phyloP scores from a whole-genome alignment of 2,329 filamentous ascomycete genomes.

The Epichloe baconii region DNA sequence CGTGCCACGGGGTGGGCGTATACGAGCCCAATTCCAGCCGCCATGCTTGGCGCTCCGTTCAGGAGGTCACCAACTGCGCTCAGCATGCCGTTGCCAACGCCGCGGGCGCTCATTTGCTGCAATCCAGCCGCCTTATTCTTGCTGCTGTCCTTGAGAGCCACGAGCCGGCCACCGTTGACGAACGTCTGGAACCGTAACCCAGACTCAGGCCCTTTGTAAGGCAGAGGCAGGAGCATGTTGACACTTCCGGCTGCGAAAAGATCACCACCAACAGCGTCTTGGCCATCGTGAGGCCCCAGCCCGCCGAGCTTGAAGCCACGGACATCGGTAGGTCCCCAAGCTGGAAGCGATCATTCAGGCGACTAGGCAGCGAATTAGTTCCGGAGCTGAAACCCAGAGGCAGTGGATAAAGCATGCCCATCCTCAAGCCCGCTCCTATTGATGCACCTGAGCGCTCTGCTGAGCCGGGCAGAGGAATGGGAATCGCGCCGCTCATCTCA shows the following conservation, averaged over 20 bases:
- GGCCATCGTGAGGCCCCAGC: conserved; percentile 74
- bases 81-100: conserved; percentile 40
- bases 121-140: conserved; percentile 29
- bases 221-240: conserved; percentile 74
- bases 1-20: conserved; percentile 89
- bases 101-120: conserved; percentile 23
- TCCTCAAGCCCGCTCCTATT: conserved; percentile 67
- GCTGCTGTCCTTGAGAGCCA: conserved; percentile 54
- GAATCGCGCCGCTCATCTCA: conserved; percentile 64
- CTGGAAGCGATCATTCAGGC: conserved; percentile 88
- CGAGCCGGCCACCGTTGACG: conserved; percentile 74
- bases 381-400: conserved; percentile 43
- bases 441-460: conserved; percentile 62
- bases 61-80: conserved; percentile 56
- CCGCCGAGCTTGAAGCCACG: conserved; percentile 86
- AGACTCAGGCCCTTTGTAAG: conserved; percentile 66
- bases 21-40: conserved; percentile 79
- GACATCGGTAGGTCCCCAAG: conserved; percentile 92
- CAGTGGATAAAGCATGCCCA: conserved; percentile 74
- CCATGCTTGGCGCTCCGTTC: conserved; percentile 68
- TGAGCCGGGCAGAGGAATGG: conserved; percentile 59
- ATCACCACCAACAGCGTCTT: conserved; percentile 81
- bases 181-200: conserved; percentile 83
- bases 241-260: conserved; percentile 81
- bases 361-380: conserved; percentile 49